Percentiles rank a stretch among this genome's conserved stretches.
Evolutionary conservation across 2,329 filamentous ascomycete genomes (phyloP).

Genomic region (Decorospora gaudefroyi): DNA sequence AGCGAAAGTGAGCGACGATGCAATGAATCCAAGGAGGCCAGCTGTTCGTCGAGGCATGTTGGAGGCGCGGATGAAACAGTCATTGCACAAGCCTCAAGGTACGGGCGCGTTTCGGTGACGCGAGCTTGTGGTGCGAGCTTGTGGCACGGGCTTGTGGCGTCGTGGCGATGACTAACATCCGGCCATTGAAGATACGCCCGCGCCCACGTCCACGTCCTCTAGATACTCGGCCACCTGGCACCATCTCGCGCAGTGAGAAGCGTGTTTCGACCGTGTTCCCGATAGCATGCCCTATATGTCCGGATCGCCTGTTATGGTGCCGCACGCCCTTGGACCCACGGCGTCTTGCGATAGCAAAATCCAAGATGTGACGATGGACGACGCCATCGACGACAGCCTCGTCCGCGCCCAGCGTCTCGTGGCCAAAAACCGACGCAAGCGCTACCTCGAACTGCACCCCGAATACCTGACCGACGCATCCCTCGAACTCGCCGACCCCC

Average conservation of each 20-base stretch:
- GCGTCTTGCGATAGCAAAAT: no score
- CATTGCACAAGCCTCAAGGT: slow-evolving; percentile 30
- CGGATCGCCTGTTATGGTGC: slow-evolving; percentile 26
- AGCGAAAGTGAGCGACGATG: slow-evolving; percentile 12
- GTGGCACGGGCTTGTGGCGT: slow-evolving; percentile 34
- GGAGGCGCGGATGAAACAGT: slow-evolving; percentile 45
- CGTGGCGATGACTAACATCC: slow-evolving; percentile 8
- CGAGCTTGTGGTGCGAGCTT: slow-evolving; percentile 28
- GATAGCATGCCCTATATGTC: slow-evolving; percentile 37
- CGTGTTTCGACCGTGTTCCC: background rate
- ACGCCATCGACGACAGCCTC: slow-evolving; percentile 20
- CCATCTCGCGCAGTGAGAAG: background rate
- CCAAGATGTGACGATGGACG: slow-evolving; percentile 21
- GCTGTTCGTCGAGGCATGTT: slow-evolving; percentile 34
- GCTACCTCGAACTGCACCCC: slow-evolving; percentile 73
- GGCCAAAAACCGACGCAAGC: slow-evolving; percentile 75
- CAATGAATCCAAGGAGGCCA: slow-evolving; percentile 36
- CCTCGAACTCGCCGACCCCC: slow-evolving; percentile 70
- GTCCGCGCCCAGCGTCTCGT: slow-evolving; percentile 50
- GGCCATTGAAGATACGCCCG: background rate
- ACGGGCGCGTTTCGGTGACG: slow-evolving; percentile 26
- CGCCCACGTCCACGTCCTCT: no score
- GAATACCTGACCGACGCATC: slow-evolving; percentile 68
- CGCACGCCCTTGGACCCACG: slow-evolving; percentile 30
- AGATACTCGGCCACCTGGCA: background rate